Percentiles rank a stretch among this genome's conserved stretches.
Evolutionary conservation across 306 rosid genomes (phyloP).

Genomic region (Hippophae rhamnoides): DNA sequence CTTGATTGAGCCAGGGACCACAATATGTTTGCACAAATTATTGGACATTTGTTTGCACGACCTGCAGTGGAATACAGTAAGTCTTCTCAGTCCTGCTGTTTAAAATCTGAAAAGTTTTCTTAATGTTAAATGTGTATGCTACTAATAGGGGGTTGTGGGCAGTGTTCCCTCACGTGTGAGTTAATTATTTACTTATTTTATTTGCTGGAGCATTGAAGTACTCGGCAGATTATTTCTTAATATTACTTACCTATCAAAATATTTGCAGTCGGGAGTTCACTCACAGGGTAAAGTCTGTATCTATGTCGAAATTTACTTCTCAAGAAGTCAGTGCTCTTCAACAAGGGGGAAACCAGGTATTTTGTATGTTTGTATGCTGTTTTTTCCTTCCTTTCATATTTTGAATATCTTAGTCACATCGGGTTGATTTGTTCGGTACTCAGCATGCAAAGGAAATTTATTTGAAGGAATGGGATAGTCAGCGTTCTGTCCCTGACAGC

Average conservation of each 20-base stretch:
- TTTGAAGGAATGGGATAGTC: conserved; percentile 88
- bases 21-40: conserved; percentile 96
- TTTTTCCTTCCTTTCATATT: too few relatives aligned
- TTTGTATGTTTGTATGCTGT: too few relatives aligned
- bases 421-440: conserved; percentile 18
- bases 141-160: not conserved
- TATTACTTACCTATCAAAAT: too few relatives aligned
- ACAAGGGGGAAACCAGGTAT: too few relatives aligned
- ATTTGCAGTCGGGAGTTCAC: too few relatives aligned
- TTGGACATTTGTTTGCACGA: conserved; percentile 95
- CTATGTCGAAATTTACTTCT: too few relatives aligned
- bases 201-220: too few relatives aligned
- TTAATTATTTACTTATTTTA: too few relatives aligned
- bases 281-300: too few relatives aligned
- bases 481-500: conserved; percentile 77
- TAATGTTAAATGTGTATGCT: not conserved
- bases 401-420: conserved; percentile 7
- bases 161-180: conserved; percentile 8
- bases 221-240: too few relatives aligned
- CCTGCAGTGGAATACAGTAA: conserved; percentile 99
- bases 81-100: conserved; percentile 24
- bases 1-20: conserved; percentile 62
- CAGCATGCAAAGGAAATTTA: conserved; percentile 81
- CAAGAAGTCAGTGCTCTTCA: too few relatives aligned
- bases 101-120: conserved; percentile 1